Base-by-base conservation (phyloP, 192 early-diverging fungal genomes). In the Entomortierella lignicola region DNA sequence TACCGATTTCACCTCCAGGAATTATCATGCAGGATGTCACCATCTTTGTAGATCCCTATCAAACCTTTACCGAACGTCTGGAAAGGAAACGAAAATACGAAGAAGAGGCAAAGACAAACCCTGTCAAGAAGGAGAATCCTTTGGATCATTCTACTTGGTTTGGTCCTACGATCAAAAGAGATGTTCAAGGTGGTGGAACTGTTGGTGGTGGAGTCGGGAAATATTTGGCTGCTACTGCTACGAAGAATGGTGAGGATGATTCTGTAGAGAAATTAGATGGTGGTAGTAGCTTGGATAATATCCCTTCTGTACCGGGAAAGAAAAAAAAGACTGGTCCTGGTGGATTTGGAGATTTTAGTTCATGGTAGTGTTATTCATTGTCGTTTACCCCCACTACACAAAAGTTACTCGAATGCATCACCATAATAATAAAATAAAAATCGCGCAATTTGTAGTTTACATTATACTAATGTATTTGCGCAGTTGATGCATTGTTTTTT, bases 21-120 rank as follows among this genome's bases (percentile, higher is more conserved):
- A 95, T 99, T 39, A 79, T 83, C 7, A 96, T 99, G 43, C 79
- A 86, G 41, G 85, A 94, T 7, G 84, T 95, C 4, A 65, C 80
- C 0, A 89, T 97, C 13, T 90, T 96, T 72, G 90, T 93, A 0
- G 95, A 99, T 65, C 97, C 97, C 3, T 98, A 88, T 81, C 86
- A 94, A 48, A 89, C 90, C 21, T 95, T 89, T 53, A 79, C 85
- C 43, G 87, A 91, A 44, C 85, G 89, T 12, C 80, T 94, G 43
- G 83, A 91, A 31, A 88, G 89, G 62, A 91, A 94, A 66, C 66
- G 90, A 86, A 67, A 82, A 61, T 71, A 82, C 54, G 82, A 81
- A 44, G 63, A 81, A 51, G 72, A 44, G 31, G 79, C 51, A 60
- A 79, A 69, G 63, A 83, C 62, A 66, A 77, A 72, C 57, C 51